phyloP scores from a whole-genome alignment of 2,329 filamentous ascomycete genomes.

The Alternaria sp. region DNA sequence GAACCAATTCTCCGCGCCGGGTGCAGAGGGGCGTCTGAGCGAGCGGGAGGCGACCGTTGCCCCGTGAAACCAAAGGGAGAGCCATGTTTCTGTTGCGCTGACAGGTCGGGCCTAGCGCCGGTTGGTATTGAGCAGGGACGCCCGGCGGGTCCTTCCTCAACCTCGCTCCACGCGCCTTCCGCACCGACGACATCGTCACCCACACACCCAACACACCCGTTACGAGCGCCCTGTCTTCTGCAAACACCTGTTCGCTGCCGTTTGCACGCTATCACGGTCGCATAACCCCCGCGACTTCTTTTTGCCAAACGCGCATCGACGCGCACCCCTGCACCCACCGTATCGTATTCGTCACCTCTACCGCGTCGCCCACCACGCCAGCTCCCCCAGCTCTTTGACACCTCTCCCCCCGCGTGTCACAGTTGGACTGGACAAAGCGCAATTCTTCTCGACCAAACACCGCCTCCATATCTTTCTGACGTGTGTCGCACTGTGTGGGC shows the following conservation, averaged over 20 bases:
- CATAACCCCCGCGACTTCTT: constrained; percentile 19
- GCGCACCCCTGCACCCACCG: constrained; percentile 23
- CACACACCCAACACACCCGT: constrained; percentile 7
- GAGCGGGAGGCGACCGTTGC: constrained; percentile 17
- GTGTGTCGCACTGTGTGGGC: constrained; percentile 33
- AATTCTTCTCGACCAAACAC: neutral
- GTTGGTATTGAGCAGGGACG: constrained; percentile 1
- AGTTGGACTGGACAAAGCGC: constrained; percentile 13
- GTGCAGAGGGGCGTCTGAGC: constrained; percentile 15
- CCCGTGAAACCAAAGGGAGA: constrained; percentile 12
- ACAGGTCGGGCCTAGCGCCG: constrained; percentile 10
- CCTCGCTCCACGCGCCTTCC: constrained; percentile 13
- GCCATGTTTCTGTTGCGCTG: constrained; percentile 6
- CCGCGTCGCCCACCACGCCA: constrained; percentile 10
- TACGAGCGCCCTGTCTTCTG: neutral
- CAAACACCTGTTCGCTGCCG: neutral
- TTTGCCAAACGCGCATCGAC: constrained; percentile 24
- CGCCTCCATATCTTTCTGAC: constrained; percentile 25
- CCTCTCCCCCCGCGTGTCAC: constrained; percentile 1
- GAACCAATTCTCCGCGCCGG: constrained; percentile 15
- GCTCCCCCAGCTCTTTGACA: neutral
- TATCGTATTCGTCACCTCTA: constrained; percentile 12
- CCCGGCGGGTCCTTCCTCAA: constrained; percentile 12
- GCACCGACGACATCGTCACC: constrained; percentile 7
- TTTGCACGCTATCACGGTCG: constrained; percentile 8